These are phyloP conservation scores for Fusarium torreyae DNA, from an alignment of 2,329 filamentous ascomycete species.

Conservation along the genomic window DNA sequence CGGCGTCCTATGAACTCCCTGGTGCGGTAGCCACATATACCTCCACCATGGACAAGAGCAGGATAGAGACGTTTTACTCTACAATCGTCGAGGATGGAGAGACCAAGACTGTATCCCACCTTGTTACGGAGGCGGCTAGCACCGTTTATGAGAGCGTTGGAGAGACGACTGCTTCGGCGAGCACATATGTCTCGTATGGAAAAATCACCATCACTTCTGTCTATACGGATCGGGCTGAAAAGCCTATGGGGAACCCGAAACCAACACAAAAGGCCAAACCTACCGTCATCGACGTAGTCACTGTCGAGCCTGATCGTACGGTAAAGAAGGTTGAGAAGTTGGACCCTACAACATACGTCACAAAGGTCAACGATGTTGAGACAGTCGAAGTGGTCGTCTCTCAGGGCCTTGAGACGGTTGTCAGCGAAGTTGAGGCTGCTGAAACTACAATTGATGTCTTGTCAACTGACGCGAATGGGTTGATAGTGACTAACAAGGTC, in stretches of 20 bases:
- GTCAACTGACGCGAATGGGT: slow-evolving; percentile 29
- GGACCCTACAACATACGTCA: slow-evolving; percentile 43
- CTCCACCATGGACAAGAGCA: slow-evolving; percentile 13
- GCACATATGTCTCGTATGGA: slow-evolving; percentile 46
- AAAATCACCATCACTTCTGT: slow-evolving; percentile 46
- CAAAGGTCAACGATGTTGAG: slow-evolving; percentile 35
- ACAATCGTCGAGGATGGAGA: slow-evolving; percentile 30
- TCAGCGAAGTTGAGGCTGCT: slow-evolving; percentile 28
- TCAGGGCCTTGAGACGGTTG: slow-evolving; percentile 23
- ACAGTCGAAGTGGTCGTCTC: slow-evolving; percentile 38
- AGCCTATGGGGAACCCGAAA: slow-evolving; percentile 17
- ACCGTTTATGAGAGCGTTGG: slow-evolving; percentile 37
- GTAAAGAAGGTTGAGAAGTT: slow-evolving; percentile 45
- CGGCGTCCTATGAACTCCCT: slow-evolving; percentile 23
- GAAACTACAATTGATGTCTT: slow-evolving; percentile 33
- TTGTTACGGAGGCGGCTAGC: slow-evolving; percentile 23
- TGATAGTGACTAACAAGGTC: slow-evolving; percentile 30
- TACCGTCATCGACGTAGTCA: slow-evolving; percentile 44
- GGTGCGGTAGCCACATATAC: slow-evolving; percentile 15
- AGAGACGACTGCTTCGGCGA: slow-evolving; percentile 44
- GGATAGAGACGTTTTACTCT: slow-evolving; percentile 22
- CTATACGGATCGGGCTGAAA: slow-evolving; percentile 34
- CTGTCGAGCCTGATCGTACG: slow-evolving; percentile 40
- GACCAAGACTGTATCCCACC: slow-evolving; percentile 24
- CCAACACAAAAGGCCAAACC: slow-evolving; percentile 37